A percentile compares a stretch with the other conserved stretches of the same genome.
Evolutionary conservation across 2,329 filamentous ascomycete species (phyloP).

Genomic region (Fusarium camptoceras): DNA sequence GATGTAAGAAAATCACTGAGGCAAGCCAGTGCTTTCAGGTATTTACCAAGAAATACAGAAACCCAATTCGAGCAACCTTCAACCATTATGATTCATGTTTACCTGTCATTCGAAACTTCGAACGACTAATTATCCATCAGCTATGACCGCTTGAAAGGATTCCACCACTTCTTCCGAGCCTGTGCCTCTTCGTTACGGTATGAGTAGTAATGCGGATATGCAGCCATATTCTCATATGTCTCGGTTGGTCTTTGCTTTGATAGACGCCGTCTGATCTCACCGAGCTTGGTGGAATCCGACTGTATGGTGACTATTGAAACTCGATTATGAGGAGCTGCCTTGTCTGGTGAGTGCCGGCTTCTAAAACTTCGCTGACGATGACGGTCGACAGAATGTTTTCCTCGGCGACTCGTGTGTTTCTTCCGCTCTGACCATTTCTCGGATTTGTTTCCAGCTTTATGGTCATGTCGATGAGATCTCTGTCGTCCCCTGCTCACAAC

Average conservation of each 20-base stretch:
- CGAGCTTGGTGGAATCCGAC: conserved; percentile 59
- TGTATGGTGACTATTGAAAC: conserved; percentile 52
- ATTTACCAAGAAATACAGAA: neutral
- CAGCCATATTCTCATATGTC: conserved; percentile 7
- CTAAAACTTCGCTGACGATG: conserved; percentile 16
- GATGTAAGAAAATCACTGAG: neutral
- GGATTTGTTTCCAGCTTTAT: conserved; percentile 10
- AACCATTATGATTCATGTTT: neutral
- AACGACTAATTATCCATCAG: neutral
- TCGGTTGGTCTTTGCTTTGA: conserved; percentile 20
- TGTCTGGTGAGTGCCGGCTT: conserved; percentile 11
- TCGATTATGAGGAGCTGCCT: conserved; percentile 27
- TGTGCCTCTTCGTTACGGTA: conserved; percentile 25
- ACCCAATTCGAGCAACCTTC: neutral
- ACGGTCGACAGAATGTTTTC: conserved; percentile 18
- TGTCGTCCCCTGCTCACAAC: conserved; percentile 36
- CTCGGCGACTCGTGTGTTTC: conserved; percentile 12
- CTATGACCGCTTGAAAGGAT: conserved; percentile 26
- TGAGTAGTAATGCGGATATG: conserved; percentile 40
- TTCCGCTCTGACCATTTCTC: conserved; percentile 21
- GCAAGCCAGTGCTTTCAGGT: neutral
- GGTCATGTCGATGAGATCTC: conserved; percentile 25
- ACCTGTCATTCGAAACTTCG: neutral
- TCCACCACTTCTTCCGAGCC: conserved; percentile 42
- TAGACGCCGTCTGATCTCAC: conserved; percentile 53